Evolutionary conservation across 306 rosid genomes (phyloP), one percentile per base, ranked within the genome.

Genomic region (Corylus avellana): DNA sequence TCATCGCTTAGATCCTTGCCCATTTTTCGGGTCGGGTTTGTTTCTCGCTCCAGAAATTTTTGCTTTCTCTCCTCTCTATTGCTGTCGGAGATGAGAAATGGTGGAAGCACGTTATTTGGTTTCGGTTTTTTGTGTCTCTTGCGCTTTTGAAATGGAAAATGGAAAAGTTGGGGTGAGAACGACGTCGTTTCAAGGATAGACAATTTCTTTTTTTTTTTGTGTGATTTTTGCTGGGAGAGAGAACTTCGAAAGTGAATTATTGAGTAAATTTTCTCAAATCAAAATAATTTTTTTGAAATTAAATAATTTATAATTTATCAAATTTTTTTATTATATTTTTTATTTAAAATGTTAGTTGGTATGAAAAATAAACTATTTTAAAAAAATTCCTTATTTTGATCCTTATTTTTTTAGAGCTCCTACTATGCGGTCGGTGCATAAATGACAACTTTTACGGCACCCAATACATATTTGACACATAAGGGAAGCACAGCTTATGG

Each of bases 1-100:
- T 96, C 98, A 51, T 91, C 93, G 89, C 92, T 96, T 86, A 96
- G 92, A 90, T 93, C 94, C 70, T 91, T 93, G 13, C 98, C 98
- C 99, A 95, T 94, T 82, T 73, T 61, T 54, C 54, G 74, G 74
- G 78, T 74, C 77, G 78, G 83, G 79, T 80, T 78, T 73, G 72
- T 77, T 42, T 67, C 49, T 59, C 29, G 13, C 48, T 67, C 37
- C 16, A 25, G 2, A 20, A 59, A 11, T 25, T 16, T 13, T 16
- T 18, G 20, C 27, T 56, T 2, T 12, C 14, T 48, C 53, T 48
- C 14, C 3, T 59, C 51, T 0, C 42, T 50, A 9, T 72, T 46
- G n/a, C 58, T 72, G 42, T 48, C 39, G 14, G 46, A 72, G 59
- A 72, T 22, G 75, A 29, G 12, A 72, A 47, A 72, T 72, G 59